Evolutionary conservation across 768 basidiomycete species (phyloP), one percentile per base, ranked within the genome.

Genomic region (Tulasnella sp.): DNA sequence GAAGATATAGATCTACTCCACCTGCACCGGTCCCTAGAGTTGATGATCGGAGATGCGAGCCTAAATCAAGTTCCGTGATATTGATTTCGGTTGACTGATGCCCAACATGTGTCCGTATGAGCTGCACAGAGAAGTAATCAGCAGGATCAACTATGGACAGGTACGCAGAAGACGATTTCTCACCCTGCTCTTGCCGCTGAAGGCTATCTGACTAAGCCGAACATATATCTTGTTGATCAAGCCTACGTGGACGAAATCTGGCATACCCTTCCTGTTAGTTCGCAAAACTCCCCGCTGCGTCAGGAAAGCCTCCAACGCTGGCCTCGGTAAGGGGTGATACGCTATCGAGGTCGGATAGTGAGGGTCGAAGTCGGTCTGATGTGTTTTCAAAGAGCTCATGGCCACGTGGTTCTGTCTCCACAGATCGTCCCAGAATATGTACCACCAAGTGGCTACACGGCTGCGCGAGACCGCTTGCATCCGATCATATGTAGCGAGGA

Each of bases 381-480:
- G 73, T 4, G 70, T 73, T 48, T 67, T 57, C 12, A 88, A 68
- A 15, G 71, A 74, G 17, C 71, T 63, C 48, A 85, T 79, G 0
- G 82, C 79, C 45, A 77, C 75, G 64, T 79, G 68, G 66, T 88
- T 87, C 55, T 84, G 73, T 62, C 84, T 73, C 84, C 84, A 88
- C 5, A 86, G 66, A 66, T 87, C 85, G 65, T 88, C 85, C 83
- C 84, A 88, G 63, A 85, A 80, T 11, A 87, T 73, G 64, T 83
- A 87, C 87, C 87, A 90, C 82, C 85, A 87, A 2, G 80, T 78
- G 2, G 77, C 70, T 1, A 79, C 67, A 63, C 76, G 73, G 1
- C 77, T 76, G 8, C 64, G 63, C 1, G 79, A 72, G 30, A 84
- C 81, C 19, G 72, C 73, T 9, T 68, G 62, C 57, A 81, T 73